Evolutionary conservation across 1,284 basidiomycete species (phyloP), one percentile per base, ranked within the genome.

Genomic region (Pterulicium gracile): DNA sequence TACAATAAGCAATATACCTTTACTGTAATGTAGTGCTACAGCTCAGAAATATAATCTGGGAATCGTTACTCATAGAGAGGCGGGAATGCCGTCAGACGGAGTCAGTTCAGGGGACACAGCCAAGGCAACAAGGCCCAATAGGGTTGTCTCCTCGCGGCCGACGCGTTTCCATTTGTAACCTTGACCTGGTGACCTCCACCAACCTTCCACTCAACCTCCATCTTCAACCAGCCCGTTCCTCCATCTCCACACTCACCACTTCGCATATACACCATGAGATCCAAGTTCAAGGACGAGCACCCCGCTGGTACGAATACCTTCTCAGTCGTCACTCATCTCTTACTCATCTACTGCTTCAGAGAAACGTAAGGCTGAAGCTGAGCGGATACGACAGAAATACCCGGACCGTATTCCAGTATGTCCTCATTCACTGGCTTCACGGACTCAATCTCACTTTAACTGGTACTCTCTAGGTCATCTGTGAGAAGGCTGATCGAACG

Each of bases 221-320:
- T 42, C 36, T 41, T 47, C 24, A 40, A 41, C 44, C 40, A 18
- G 42, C 17, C 39, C 47, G 27, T 44, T 36, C 44, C 24, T 45
- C n/a, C 24, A 3, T 23, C 48, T 27, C 47, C 45, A 34, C 51
- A 32, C 36, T 42, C 24, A 34, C 46, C 44, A 34, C 48, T 35
- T 18, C 27, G 24, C 46, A 21, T 34, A 12, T 14, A 18, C 47
- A 60, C 48, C 48, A 96, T 97, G 85, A 82, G 93, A 64, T 95
- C 93, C 63, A 96, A 97, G 74, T 98, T 98, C 78, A 98, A 98
- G 81, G 95, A 98, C 68, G 96, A 98, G 72, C 96, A 98, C 68
- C 89, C 93, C 49, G 98, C 97, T 62, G 94, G 94, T 96, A 27
- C 27, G 47, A 55, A 51, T 50, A 52, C 40, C 50, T 45, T 3